phyloP scores from a whole-genome alignment of 768 basidiomycete species.

The Russula sp. region DNA sequence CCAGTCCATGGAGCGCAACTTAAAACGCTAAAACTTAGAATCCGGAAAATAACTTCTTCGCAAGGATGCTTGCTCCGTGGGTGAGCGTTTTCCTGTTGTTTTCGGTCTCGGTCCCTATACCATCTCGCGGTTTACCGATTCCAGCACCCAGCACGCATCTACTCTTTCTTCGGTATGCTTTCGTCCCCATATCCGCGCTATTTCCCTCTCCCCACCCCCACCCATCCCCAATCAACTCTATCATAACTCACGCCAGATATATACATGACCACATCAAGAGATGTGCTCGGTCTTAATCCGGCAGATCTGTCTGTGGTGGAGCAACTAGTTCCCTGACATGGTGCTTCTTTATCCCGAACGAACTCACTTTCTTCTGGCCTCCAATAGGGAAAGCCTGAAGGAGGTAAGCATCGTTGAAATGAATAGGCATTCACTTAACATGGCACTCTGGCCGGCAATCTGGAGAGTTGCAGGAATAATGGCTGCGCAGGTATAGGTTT shows the following conservation, averaged over 20 bases:
- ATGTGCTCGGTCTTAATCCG: background rate
- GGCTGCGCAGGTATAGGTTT: background rate
- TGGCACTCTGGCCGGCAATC: background rate
- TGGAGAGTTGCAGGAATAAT: background rate
- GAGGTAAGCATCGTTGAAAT: background rate
- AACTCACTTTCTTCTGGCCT: background rate
- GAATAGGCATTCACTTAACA: background rate
- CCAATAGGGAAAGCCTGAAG: background rate
- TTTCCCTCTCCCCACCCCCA: background rate
- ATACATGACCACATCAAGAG: background rate
- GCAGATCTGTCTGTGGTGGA: background rate
- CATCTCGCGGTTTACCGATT: background rate
- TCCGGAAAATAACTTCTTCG: background rate
- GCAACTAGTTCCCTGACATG: background rate
- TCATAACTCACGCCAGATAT: background rate
- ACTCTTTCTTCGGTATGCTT: background rate
- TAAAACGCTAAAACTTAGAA: slow-evolving; percentile 20
- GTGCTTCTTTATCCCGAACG: background rate
- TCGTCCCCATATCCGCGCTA: background rate
- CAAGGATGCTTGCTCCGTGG: background rate
- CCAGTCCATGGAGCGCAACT: background rate
- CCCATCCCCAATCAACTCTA: background rate
- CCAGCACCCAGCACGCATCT: background rate
- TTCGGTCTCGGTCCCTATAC: slow-evolving; percentile 12
- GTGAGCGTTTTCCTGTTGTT: background rate